Base-by-base conservation (phyloP, 2,329 filamentous ascomycete genomes). In the Trichophyton equinum region DNA sequence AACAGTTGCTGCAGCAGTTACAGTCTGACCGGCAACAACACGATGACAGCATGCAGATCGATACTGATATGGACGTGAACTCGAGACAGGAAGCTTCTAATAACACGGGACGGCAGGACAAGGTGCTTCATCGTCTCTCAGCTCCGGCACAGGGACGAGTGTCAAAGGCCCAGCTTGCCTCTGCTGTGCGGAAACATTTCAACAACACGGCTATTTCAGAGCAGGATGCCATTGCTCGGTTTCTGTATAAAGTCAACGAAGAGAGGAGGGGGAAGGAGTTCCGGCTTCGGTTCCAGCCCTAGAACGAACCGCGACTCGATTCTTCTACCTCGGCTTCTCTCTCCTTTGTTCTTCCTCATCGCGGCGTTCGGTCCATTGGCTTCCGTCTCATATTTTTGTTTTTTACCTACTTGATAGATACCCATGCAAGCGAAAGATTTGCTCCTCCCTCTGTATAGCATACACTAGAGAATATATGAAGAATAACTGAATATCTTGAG, bases 241-340 rank as follows among this genome's bases (percentile, higher is more conserved):
- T 78, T 63, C 63, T 77, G 60, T 78, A 78, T 64, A 77, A 77
- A 49, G 76, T 78, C n/a, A 73, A 74, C n/a, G 75, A 78, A 63
- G 74, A 76, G 60, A 68, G 74, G 27, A 69, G 71, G 55, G 74
- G 73, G 33, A 67, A 72, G 40, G 72, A 75, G 57, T 77, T 77
- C 57, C 69, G 75, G 30, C 60, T 76, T 63, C 66, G 73, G 60
- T 77, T 77, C 65, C 73, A 75, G 65, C 74, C 74, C 36, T 76
- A 47, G n/a, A 44, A n/a, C 8, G 8, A 36, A 6, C 33, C 33
- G 7, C 33, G 33, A 11, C 40, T 44, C n/a, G 4, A 44, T 4
- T 15, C 15, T 8, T 18, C 40, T 44, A 15, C n/a, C 40, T 44
- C 40, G 13, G 40, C 40, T 44, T 18, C n/a, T 18, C 40, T 15